phyloP scores from a whole-genome alignment of 2,329 filamentous ascomycete genomes.

The Ophiocordyceps camponoti-rufipedis region DNA sequence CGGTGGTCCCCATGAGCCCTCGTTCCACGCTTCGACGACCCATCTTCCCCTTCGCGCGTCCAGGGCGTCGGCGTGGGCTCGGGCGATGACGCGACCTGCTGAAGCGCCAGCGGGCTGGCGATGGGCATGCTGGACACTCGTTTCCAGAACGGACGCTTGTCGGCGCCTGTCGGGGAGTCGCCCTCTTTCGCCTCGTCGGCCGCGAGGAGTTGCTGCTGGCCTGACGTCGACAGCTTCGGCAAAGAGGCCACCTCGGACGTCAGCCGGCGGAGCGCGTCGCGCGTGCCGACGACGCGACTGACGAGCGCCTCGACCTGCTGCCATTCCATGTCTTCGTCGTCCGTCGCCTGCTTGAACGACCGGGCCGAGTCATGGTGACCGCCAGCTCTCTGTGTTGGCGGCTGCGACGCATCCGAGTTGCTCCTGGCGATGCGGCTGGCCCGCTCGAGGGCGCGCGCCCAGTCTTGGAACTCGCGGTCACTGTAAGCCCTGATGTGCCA shows the following conservation, averaged over 20 bases:
- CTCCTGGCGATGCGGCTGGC: conserved; percentile 51
- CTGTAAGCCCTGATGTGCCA: conserved; percentile 85
- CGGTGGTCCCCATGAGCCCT: conserved; percentile 33
- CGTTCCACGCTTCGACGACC: conserved; percentile 16
- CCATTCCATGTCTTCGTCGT: conserved; percentile 68
- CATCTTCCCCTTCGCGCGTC: conserved; percentile 12
- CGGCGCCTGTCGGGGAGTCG: conserved; percentile 30
- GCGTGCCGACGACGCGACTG: conserved; percentile 67
- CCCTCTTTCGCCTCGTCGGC: conserved; percentile 20
- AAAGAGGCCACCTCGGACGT: conserved; percentile 63
- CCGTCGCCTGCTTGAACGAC: conserved; percentile 14
- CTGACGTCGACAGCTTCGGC: conserved; percentile 10
- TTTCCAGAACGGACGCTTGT: conserved; percentile 78
- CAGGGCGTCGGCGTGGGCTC: conserved; percentile 13
- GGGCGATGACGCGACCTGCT: conserved; percentile 20
- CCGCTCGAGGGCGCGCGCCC: conserved; percentile 71
- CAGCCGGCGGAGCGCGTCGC: conserved; percentile 73
- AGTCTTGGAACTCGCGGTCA: conserved; percentile 69
- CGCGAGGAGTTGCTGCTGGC: conserved; percentile 20
- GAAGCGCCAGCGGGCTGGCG: conserved; percentile 20
- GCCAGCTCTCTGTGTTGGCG: conserved; percentile 9
- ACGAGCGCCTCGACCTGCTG: conserved; percentile 69
- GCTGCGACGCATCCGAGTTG: conserved; percentile 18
- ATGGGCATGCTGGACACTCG: conserved; percentile 51
- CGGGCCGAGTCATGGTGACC: conserved; percentile 9